Evolutionary conservation across 192 early-diverging fungal species (phyloP).

Genomic region (Helicostylum pulchrum): DNA sequence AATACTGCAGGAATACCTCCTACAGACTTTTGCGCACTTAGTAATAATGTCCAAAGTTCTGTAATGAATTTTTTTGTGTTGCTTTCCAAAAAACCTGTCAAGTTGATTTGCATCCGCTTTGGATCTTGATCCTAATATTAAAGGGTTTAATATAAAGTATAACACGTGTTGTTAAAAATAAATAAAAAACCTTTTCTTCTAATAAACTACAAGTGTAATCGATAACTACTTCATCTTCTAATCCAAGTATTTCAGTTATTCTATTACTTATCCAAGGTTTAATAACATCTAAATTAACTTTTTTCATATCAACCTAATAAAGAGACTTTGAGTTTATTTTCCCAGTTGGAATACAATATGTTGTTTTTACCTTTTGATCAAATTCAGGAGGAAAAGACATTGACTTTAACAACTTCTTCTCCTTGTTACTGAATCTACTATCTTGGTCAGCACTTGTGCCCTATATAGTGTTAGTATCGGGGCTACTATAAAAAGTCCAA

Average conservation of each 20-base stretch:
- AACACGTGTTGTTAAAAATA: background rate
- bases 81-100: constrained; percentile 90
- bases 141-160: background rate
- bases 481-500: background rate
- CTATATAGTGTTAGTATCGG: constrained; percentile 29
- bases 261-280: constrained; percentile 83
- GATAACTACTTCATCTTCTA: constrained; percentile 93
- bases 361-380: constrained; percentile 59
- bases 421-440: constrained; percentile 74
- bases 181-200: constrained; percentile 56
- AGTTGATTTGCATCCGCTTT: constrained; percentile 87
- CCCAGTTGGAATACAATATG: background rate
- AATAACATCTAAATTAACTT: constrained; percentile 85
- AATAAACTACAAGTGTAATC: constrained; percentile 84
- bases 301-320: constrained; percentile 78
- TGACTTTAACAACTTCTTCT: constrained; percentile 74
- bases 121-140: constrained; percentile 71
- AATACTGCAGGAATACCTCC: constrained; percentile 85
- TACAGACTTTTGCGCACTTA: constrained; percentile 80
- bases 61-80: constrained; percentile 79
- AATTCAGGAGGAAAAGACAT: constrained; percentile 82
- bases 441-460: constrained; percentile 79
- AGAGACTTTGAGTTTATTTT: background rate
- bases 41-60: constrained; percentile 84
- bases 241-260: constrained; percentile 72